phyloP scores from a whole-genome alignment of 768 basidiomycete genomes.

The Lentinula detonsa region DNA sequence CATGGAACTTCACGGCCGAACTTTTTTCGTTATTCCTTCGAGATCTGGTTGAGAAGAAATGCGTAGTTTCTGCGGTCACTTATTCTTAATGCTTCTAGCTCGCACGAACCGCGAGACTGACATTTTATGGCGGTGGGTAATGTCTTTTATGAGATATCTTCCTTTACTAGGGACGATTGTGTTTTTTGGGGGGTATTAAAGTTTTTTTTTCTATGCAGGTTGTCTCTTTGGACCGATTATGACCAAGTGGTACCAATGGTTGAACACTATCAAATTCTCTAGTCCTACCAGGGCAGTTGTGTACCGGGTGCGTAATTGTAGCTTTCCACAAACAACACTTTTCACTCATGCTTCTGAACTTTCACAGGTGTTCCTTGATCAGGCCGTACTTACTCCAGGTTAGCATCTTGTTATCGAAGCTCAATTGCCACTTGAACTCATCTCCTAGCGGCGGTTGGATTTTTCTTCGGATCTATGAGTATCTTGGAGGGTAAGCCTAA shows the following conservation, averaged over 20 bases:
- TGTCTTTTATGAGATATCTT: neutral
- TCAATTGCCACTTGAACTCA: neutral
- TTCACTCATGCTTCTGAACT: neutral
- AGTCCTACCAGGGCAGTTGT: slow-evolving; percentile 51
- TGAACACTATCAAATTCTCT: slow-evolving; percentile 66
- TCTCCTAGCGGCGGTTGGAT: slow-evolving; percentile 35
- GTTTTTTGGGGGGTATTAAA: neutral
- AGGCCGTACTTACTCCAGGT: slow-evolving; percentile 72
- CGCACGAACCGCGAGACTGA: slow-evolving; percentile 54
- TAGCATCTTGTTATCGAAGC: slow-evolving; percentile 8
- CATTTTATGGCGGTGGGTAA: slow-evolving; percentile 65
- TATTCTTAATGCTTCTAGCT: slow-evolving; percentile 28
- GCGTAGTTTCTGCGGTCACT: neutral
- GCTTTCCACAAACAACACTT: neutral
- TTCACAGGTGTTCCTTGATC: slow-evolving; percentile 72
- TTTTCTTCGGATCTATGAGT: slow-evolving; percentile 41
- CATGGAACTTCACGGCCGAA: neutral
- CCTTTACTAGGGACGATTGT: neutral
- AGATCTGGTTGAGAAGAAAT: neutral
- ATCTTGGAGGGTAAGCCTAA: slow-evolving; percentile 48
- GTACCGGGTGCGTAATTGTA: slow-evolving; percentile 44
- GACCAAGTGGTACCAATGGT: slow-evolving; percentile 75
- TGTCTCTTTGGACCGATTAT: slow-evolving; percentile 75
- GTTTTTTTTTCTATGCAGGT: slow-evolving; percentile 26
- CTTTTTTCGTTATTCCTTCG: neutral